phyloP scores from a whole-genome alignment of 2,329 filamentous ascomycete species.

The Diaporthe citrichinensis region DNA sequence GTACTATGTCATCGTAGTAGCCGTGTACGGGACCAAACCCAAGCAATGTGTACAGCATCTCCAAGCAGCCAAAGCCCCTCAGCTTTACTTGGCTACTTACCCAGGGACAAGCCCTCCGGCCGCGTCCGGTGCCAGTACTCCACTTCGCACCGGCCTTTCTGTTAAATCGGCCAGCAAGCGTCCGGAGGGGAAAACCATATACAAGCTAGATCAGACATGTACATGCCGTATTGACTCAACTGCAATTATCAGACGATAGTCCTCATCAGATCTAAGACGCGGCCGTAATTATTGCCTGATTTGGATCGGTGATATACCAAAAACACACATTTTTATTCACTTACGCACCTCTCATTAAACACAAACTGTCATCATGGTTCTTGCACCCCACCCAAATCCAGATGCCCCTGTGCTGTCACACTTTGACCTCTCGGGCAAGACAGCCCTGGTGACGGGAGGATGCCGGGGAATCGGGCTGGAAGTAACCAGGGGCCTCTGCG shows the following conservation, averaged over 20 bases:
- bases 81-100: background rate
- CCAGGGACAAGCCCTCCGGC: background rate
- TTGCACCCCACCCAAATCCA: constrained; percentile 49
- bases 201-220: background rate
- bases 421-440: constrained; percentile 49
- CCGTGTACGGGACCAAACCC: background rate
- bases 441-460: constrained; percentile 49
- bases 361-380: constrained; percentile 45
- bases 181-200: background rate
- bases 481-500: constrained; percentile 48
- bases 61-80: background rate
- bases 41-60: background rate
- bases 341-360: background rate
- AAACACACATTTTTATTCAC: background rate
- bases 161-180: background rate
- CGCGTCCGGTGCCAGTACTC: background rate
- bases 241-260: background rate
- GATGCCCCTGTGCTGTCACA: constrained; percentile 49
- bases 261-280: background rate
- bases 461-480: constrained; percentile 50
- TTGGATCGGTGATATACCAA: background rate
- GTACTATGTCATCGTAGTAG: background rate
- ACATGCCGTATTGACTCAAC: background rate
- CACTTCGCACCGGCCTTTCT: background rate
- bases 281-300: background rate